Percentiles rank a stretch among this genome's conserved stretches.
These are phyloP conservation scores for Penicillium sp. DNA, from an alignment of 2,329 filamentous ascomycete genomes.

Conservation along the genomic window DNA sequence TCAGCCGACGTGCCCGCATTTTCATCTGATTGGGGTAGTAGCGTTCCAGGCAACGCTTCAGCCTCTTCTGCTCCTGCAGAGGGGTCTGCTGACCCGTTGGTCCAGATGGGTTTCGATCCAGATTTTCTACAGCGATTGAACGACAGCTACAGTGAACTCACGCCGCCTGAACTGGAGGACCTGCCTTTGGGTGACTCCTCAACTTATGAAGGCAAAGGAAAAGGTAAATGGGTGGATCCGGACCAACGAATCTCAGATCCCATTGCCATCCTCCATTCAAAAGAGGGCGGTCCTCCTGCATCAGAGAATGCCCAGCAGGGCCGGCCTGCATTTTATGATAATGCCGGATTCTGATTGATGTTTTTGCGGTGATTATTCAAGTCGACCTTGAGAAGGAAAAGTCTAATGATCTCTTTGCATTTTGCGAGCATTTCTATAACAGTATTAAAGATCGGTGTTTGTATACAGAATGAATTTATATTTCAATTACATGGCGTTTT, in stretches of 20 bases:
- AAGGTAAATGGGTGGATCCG: constrained; percentile 18
- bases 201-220: constrained; percentile 11
- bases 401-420: constrained; percentile 3
- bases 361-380: neutral
- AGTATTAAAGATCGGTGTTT: constrained; percentile 5
- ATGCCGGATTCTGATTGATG: constrained; percentile 11
- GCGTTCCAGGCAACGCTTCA: constrained; percentile 29
- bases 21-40: constrained; percentile 36
- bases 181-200: constrained; percentile 23
- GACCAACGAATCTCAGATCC: constrained; percentile 15
- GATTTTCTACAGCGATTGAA: constrained; percentile 39
- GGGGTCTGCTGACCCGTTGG: constrained; percentile 32
- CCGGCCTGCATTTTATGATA: constrained; percentile 15
- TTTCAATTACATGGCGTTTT: neutral
- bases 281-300: constrained; percentile 16
- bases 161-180: constrained; percentile 31
- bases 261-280: constrained; percentile 18
- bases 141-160: constrained; percentile 35
- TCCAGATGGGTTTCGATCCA: constrained; percentile 42
- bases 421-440: neutral
- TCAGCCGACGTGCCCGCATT: constrained; percentile 29
- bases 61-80: constrained; percentile 35
- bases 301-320: constrained; percentile 17
- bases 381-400: constrained; percentile 10
- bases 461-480: constrained; percentile 11